Evolutionary conservation across 129 eudicot genomes (phyloP).

Genomic region (Cynara cardunculus): DNA sequence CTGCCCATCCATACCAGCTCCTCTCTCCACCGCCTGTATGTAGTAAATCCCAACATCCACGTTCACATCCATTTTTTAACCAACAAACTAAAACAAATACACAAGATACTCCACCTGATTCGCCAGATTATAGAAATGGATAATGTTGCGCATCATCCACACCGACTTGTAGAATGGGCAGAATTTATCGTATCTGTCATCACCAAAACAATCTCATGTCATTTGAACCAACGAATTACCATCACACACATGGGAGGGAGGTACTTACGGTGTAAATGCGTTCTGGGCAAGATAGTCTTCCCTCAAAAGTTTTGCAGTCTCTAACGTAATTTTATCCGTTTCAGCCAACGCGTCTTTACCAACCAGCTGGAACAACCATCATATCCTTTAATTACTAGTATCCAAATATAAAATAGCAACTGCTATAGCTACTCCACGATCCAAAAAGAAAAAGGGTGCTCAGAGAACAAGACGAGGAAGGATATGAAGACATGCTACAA

Average conservation of each 20-base stretch:
- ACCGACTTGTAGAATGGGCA: slow-evolving; percentile 98
- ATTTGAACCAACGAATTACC: no score
- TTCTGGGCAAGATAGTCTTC: slow-evolving; percentile 99
- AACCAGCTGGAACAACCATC: slow-evolving; percentile 63
- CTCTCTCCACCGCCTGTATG: slow-evolving; percentile 90
- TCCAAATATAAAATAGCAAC: no score
- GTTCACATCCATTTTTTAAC: no score
- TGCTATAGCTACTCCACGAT: no score
- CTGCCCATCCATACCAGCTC: slow-evolving; percentile 99
- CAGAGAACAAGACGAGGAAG: no score
- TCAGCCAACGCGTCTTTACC: slow-evolving; percentile 99
- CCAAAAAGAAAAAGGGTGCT: no score
- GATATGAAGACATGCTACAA: no score
- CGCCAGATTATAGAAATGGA: slow-evolving; percentile 94
- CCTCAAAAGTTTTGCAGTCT: slow-evolving; percentile 98
- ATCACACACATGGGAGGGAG: no score
- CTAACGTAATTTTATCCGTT: slow-evolving; percentile 86
- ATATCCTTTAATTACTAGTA: not conserved
- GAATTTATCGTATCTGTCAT: slow-evolving; percentile 76
- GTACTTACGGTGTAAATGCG: slow-evolving; percentile 91
- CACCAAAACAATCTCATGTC: not conserved
- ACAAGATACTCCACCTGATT: slow-evolving; percentile 60
- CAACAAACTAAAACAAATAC: not conserved
- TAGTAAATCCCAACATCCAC: not conserved
- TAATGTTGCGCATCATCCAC: slow-evolving; percentile 99